Evolutionary conservation across 345 rosid genomes (phyloP).

Genomic region (Stellera chamaejasme): DNA sequence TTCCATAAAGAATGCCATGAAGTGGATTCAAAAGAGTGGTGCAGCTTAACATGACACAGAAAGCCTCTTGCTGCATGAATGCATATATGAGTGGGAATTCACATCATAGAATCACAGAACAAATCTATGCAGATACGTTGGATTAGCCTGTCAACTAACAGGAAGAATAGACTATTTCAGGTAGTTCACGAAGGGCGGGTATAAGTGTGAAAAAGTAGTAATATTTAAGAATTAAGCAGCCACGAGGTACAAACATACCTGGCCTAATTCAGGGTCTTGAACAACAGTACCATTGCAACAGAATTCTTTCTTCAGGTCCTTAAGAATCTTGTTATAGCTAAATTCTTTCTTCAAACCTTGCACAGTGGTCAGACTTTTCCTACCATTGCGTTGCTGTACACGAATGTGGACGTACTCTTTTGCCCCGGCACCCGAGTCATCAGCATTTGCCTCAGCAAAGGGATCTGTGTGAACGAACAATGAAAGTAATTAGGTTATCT

Average conservation of each 20-base stretch:
- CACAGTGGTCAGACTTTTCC: conserved; percentile 43
- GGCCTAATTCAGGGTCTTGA: conserved; percentile 51
- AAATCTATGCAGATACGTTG: background rate
- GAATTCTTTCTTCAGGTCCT: conserved; percentile 54
- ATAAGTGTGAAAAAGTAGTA: background rate
- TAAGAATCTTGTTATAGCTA: conserved; percentile 48
- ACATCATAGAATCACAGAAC: background rate
- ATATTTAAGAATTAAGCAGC: background rate
- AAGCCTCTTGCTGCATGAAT: background rate
- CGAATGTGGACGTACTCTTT: conserved; percentile 42
- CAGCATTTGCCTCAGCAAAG: conserved; percentile 46
- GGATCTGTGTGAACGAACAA: conserved; percentile 19
- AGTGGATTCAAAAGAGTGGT: background rate
- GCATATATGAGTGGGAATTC: background rate
- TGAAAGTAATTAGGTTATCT: background rate
- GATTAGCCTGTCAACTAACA: too few relatives aligned
- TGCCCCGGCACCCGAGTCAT: conserved; percentile 41
- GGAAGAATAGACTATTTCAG: background rate
- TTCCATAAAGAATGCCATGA: background rate
- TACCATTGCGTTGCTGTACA: conserved; percentile 45
- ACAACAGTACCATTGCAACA: conserved; percentile 61
- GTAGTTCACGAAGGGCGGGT: background rate
- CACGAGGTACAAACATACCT: conserved; percentile 18
- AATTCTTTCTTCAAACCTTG: conserved; percentile 49
- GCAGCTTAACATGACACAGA: background rate